phyloP scores from a whole-genome alignment of 768 basidiomycete species.

The Fomitopsis pulvina region DNA sequence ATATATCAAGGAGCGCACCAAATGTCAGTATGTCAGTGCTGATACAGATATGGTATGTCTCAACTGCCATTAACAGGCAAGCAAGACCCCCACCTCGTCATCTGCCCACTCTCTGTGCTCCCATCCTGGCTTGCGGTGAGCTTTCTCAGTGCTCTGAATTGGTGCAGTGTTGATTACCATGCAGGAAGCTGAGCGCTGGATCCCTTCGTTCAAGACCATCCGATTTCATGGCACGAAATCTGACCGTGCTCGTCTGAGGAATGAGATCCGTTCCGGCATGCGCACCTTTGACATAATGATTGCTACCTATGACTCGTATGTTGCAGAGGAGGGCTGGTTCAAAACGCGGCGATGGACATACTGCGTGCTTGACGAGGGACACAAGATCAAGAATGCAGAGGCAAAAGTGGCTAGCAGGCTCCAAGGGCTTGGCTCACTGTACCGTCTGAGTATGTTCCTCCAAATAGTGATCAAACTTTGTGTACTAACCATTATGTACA shows the following conservation, averaged over 20 bases:
- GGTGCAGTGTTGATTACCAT: not conserved
- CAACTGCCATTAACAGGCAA: conserved; percentile 20
- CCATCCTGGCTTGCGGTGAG: conserved; percentile 50
- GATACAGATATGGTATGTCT: not conserved
- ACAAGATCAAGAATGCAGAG: conserved; percentile 66
- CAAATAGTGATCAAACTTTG: not conserved
- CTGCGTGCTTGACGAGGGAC: conserved; percentile 60
- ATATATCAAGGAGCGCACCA: conserved; percentile 50
- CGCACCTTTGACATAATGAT: conserved; percentile 43
- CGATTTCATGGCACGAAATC: conserved; percentile 54
- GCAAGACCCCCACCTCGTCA: conserved; percentile 60
- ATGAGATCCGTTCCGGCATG: conserved; percentile 29
- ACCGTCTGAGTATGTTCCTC: conserved; percentile 41
- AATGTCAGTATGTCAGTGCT: conserved; percentile 25
- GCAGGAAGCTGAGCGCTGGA: conserved; percentile 49
- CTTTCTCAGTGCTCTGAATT: not conserved
- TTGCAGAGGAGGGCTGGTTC: conserved; percentile 52
- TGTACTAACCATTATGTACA: conserved; percentile 14
- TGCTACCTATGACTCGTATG: conserved; percentile 65
- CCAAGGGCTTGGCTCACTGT: conserved; percentile 48
- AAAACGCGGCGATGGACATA: conserved; percentile 53
- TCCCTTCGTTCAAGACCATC: conserved; percentile 43
- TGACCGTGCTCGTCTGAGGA: conserved; percentile 53
- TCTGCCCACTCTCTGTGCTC: conserved; percentile 67
- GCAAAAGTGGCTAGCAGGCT: conserved; percentile 46